A percentile compares a stretch with the other conserved stretches of the same genome.
phyloP scores from a whole-genome alignment of 305 asterid genomes.

The Fraxinus angustifolia region DNA sequence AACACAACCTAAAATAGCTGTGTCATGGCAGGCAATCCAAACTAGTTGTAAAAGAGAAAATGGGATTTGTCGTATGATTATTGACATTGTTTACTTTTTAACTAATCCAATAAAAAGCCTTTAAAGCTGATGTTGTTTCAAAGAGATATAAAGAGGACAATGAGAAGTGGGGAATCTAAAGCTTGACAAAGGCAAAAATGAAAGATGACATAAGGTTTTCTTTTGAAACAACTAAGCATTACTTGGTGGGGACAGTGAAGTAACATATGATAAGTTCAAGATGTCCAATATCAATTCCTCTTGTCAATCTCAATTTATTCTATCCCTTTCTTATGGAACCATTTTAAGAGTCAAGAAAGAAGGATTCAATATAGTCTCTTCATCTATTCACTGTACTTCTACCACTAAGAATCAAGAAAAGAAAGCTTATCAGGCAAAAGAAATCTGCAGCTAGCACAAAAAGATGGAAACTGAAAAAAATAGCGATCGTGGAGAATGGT shows the following conservation, averaged over 20 bases:
- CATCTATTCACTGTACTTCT: constrained; percentile 21
- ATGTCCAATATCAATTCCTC: constrained; percentile 46
- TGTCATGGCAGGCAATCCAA: constrained; percentile 40
- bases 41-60: constrained; percentile 21
- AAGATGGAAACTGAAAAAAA: constrained; percentile 49
- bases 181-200: constrained; percentile 44
- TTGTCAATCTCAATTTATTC: constrained; percentile 46
- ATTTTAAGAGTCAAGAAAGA: constrained; percentile 38
- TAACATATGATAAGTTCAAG: constrained; percentile 33
- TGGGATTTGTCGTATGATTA: constrained; percentile 26
- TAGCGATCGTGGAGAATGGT: constrained; percentile 54
- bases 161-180: constrained; percentile 60
- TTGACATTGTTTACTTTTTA: constrained; percentile 39
- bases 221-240: constrained; percentile 44
- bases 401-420: constrained; percentile 20
- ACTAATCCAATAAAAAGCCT: constrained; percentile 37
- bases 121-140: constrained; percentile 41
- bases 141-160: constrained; percentile 35
- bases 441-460: constrained; percentile 2
- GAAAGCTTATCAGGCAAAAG: constrained; percentile 13
- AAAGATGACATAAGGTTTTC: constrained; percentile 52
- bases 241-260: constrained; percentile 58
- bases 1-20: neutral
- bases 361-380: constrained; percentile 31
- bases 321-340: constrained; percentile 36